phyloP scores from a whole-genome alignment of 75 land plant genomes.

The Picea glauca region DNA sequence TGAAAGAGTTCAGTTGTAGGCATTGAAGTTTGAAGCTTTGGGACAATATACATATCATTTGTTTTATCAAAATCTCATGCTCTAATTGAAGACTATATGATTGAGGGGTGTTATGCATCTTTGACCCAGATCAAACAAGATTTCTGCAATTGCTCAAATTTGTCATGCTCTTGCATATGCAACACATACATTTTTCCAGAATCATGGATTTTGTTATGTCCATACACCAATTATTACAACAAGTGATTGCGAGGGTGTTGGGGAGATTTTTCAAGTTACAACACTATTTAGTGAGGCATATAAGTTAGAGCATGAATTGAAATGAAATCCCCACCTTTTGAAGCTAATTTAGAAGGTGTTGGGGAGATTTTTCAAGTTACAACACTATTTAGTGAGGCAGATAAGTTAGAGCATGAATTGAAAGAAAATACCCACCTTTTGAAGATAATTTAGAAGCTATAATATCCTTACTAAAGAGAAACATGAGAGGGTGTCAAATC shows the following conservation, averaged over 20 bases:
- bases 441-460: constrained; percentile 65
- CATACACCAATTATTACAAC: constrained; percentile 98
- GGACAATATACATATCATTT: too few relatives aligned
- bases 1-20: too few relatives aligned
- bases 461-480: constrained; percentile 47
- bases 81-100: too few relatives aligned
- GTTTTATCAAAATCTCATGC: too few relatives aligned
- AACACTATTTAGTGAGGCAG: constrained; percentile 43
- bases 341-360: constrained; percentile 54
- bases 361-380: too few relatives aligned
- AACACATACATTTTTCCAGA: constrained; percentile 1
- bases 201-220: constrained; percentile 79
- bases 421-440: constrained; percentile 72
- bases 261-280: constrained; percentile 18
- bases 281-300: constrained; percentile 81
- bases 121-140: constrained; percentile 80
- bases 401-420: constrained; percentile 68
- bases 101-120: constrained; percentile 70
- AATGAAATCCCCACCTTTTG: constrained; percentile 74
- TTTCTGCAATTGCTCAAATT: constrained; percentile 81
- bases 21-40: too few relatives aligned
- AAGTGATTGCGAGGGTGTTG: constrained; percentile 99
- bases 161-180: constrained; percentile 88
- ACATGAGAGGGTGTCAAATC: constrained; percentile 56
- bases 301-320: constrained; percentile 64